phyloP scores from a whole-genome alignment of 2,329 filamentous ascomycete genomes.

The Fusarium floridanum region DNA sequence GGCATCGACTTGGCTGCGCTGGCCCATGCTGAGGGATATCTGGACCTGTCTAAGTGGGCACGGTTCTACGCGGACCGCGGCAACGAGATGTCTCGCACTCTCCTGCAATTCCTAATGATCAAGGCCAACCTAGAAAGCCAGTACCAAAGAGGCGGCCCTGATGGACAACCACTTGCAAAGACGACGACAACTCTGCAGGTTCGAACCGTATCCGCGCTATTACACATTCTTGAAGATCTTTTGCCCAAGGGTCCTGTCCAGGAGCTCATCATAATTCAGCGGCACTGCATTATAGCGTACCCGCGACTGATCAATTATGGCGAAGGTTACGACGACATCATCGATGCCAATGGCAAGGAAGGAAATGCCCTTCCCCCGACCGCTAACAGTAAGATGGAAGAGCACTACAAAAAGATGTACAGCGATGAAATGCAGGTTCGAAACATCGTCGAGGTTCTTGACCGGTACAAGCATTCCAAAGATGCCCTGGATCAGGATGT shows the following conservation, averaged over 20 bases:
- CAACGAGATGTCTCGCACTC: conserved; percentile 75
- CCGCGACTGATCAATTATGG: conserved; percentile 97
- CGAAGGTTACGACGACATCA: conserved; percentile 90
- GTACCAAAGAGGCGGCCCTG: conserved; percentile 75
- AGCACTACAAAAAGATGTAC: conserved; percentile 98
- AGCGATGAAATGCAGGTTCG: conserved; percentile 88
- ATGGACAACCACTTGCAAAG: conserved; percentile 66
- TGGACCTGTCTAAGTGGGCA: conserved; percentile 87
- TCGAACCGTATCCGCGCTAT: conserved; percentile 84
- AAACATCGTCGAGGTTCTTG: conserved; percentile 85
- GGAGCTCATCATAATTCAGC: conserved; percentile 84
- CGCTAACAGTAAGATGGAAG: conserved; percentile 93
- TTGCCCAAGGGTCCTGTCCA: conserved; percentile 69
- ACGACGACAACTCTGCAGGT: conserved; percentile 83
- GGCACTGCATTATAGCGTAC: conserved; percentile 91
- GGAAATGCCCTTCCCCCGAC: conserved; percentile 84
- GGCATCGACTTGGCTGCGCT: conserved; percentile 88
- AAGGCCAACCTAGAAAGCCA: conserved; percentile 86
- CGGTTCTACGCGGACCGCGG: conserved; percentile 76
- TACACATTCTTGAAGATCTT: conserved; percentile 83
- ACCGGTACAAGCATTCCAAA: conserved; percentile 88
- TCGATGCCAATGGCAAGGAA: conserved; percentile 84
- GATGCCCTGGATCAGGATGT: conserved; percentile 90
- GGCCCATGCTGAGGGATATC: conserved; percentile 83
- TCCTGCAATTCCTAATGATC: conserved; percentile 85